Base-by-base conservation (phyloP, 345 rosid species). In the Acer yangbiense region DNA sequence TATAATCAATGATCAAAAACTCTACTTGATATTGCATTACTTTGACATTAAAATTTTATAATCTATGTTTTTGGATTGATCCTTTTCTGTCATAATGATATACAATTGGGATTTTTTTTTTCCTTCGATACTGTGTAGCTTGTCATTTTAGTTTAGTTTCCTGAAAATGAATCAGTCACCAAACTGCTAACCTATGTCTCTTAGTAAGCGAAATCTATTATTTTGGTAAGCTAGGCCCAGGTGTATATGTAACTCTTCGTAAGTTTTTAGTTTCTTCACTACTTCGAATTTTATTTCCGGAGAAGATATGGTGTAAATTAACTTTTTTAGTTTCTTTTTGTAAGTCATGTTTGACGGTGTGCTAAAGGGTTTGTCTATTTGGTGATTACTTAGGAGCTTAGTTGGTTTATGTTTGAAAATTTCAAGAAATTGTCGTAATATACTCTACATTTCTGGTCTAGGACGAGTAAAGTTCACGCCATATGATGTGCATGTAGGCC, bases 401-500 rank as follows among this genome's bases (percentile, higher is more conserved):
- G 60, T 75, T 66, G 43, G 13, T 66, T 48, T 64, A 52, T 76
- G 71, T 21, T 79, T 32, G 14, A 60, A 69, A 27, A 29, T 76
- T 32, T 64, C 75, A 13, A 17, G 8, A 21, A 12, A 14, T 73
- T 29, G 39, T 57, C 10, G n/a, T 50, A 64, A 32, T 66, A 55
- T 35, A 61, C 41, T 57, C 75, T 46, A 54, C 61, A 18, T 65
- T 71, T 61, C 71, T 62, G 21, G 41, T 74, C 27, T 77, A 50
- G 64, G 65, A 76, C 35, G 68, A 70, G 66, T 63, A 57, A n/a
- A 63, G 46, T 77, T 77, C 68, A 21, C 35, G 68, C 70, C 74
- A 63, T 76, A 75, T 71, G 35, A 63, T 76, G 76, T 73, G 41
- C 63, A 79, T 70, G 77, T 81, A 77, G 79, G 68, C 82, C 60